phyloP scores from a whole-genome alignment of 129 eudicot species.

The Glebionis coronaria region DNA sequence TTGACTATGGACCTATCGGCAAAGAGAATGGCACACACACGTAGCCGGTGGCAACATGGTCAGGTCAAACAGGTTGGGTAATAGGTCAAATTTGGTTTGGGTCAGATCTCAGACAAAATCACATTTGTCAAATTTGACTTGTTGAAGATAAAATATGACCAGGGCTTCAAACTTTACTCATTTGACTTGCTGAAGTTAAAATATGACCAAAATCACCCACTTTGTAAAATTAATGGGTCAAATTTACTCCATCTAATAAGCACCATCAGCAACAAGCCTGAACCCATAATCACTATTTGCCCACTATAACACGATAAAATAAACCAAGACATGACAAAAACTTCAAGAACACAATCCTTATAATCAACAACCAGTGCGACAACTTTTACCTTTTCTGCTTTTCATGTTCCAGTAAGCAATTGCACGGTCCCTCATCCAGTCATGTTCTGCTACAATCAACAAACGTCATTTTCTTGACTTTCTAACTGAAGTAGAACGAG shows the following conservation, averaged over 20 bases:
- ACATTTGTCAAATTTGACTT: too few relatives aligned
- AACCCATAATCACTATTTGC: background rate
- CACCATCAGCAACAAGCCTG: background rate
- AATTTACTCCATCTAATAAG: background rate
- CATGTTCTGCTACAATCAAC: background rate
- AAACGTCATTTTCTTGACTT: too few relatives aligned
- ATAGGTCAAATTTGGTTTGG: too few relatives aligned
- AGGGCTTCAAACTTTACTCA: background rate
- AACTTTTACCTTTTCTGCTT: background rate
- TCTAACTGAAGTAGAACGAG: too few relatives aligned
- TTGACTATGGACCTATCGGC: too few relatives aligned
- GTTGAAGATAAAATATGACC: background rate
- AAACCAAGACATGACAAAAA: constrained; percentile 57
- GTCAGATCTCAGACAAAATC: too few relatives aligned
- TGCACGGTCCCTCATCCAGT: background rate
- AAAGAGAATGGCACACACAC: too few relatives aligned
- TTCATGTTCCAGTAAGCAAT: background rate
- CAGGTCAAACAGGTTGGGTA: too few relatives aligned
- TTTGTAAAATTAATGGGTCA: background rate
- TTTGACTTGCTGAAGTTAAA: background rate
- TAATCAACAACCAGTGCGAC: background rate
- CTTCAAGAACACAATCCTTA: constrained; percentile 13
- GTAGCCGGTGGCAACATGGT: too few relatives aligned
- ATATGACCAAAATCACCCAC: background rate
- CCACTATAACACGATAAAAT: constrained; percentile 25